phyloP scores from a whole-genome alignment of 371 early-diverging fungal genomes.

The Apophysomyces sp. region DNA sequence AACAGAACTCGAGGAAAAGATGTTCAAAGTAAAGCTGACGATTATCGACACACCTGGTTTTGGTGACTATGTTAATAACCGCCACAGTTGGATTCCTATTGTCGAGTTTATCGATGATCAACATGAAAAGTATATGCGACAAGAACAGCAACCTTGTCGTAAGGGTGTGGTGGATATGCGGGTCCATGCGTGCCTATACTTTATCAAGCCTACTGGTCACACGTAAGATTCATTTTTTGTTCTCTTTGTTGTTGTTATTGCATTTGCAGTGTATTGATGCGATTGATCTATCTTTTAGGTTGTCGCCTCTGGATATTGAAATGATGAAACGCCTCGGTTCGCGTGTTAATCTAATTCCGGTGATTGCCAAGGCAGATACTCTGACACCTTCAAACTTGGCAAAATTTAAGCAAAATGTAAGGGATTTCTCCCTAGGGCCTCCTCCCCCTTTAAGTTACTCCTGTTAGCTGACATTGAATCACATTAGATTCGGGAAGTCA shows the following conservation, averaged over 20 bases:
- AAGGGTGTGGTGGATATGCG: constrained; percentile 67
- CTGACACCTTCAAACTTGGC: constrained; percentile 75
- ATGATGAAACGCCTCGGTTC: constrained; percentile 83
- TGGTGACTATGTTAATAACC: constrained; percentile 84
- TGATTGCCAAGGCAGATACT: constrained; percentile 67
- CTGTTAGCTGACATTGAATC: constrained; percentile 1
- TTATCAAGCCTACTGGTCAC: constrained; percentile 90
- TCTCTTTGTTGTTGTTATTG: no score
- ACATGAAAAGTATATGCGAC: constrained; percentile 89
- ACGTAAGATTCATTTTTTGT: no score
- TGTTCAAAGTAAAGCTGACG: constrained; percentile 90
- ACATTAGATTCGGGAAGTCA: constrained; percentile 67
- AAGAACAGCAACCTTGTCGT: constrained; percentile 61
- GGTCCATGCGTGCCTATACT: constrained; percentile 93
- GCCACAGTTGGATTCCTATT: constrained; percentile 72
- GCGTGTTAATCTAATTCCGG: constrained; percentile 85
- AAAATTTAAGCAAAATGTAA: constrained; percentile 71
- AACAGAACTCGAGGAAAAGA: constrained; percentile 93
- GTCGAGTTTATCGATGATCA: constrained; percentile 92
- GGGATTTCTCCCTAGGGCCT: constrained; percentile 2
- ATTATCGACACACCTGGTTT: constrained; percentile 93
- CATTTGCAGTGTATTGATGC: no score
- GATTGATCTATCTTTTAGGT: no score
- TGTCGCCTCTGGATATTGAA: constrained; percentile 88
- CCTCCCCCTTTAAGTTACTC: neutral